phyloP scores from a whole-genome alignment of 805 yeast species.

The Pichia phayaonensis region DNA sequence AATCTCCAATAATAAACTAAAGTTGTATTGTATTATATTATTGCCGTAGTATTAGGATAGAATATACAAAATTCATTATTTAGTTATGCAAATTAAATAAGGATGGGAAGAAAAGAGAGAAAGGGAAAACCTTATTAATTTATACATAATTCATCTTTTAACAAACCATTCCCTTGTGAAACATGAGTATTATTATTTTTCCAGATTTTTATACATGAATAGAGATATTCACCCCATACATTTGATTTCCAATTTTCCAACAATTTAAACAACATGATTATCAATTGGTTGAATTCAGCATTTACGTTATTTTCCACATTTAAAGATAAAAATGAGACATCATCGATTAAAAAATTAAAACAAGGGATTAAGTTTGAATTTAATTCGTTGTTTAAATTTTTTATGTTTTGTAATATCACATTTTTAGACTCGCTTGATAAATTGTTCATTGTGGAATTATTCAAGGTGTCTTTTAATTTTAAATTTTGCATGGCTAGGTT shows the following conservation, averaged over 20 bases:
- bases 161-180: background rate
- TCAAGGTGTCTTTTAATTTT: conserved; percentile 9
- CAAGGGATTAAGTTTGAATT: conserved; percentile 41
- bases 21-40: no score
- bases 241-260: conserved; percentile 20
- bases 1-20: no score
- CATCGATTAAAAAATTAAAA: conserved; percentile 35
- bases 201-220: conserved; percentile 24
- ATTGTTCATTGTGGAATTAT: conserved; percentile 9
- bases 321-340: conserved; percentile 36
- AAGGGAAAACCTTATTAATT: no score
- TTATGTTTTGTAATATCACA: conserved; percentile 13
- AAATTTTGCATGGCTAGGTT: conserved; percentile 24
- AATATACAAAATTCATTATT: no score
- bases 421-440: conserved; percentile 4
- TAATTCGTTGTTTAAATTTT: conserved; percentile 18
- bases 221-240: conserved; percentile 20
- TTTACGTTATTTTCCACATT: conserved; percentile 35
- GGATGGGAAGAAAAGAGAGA: no score
- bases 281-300: conserved; percentile 12
- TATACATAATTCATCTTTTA: background rate
- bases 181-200: background rate
- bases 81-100: no score
- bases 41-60: no score
- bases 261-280: conserved; percentile 12